Evolutionary conservation across 257 asterid genomes (phyloP).

Genomic region (Solanum chiquidenum): DNA sequence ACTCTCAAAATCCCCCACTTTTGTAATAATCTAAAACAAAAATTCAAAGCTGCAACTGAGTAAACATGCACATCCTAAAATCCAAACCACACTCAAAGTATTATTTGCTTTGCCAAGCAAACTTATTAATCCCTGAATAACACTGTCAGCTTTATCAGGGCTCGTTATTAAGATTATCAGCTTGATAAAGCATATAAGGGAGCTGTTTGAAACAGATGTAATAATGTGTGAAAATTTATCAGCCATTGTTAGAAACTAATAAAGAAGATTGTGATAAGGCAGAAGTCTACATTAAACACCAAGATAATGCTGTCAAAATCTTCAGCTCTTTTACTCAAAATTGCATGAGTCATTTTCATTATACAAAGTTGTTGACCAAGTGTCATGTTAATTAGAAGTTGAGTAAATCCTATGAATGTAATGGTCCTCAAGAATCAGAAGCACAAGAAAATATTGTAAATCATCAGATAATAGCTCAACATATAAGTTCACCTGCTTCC

Average conservation of each 20-base stretch:
- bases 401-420: background rate
- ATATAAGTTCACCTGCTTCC: slow-evolving; percentile 63
- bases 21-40: background rate
- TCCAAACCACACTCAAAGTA: background rate
- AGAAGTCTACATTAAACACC: background rate
- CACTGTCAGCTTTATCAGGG: background rate
- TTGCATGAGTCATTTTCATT: background rate
- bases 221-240: background rate
- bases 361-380: background rate
- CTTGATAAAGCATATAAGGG: background rate
- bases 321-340: background rate
- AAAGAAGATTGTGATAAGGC: background rate
- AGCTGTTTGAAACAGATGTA: background rate
- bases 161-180: background rate
- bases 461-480: background rate
- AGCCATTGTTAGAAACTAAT: background rate
- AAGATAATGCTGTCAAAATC: background rate
- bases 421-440: background rate
- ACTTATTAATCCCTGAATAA: background rate
- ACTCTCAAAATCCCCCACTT: background rate
- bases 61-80: background rate
- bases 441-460: background rate
- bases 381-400: background rate
- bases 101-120: background rate
- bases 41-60: background rate